These are phyloP conservation scores for Geum urbanum DNA, from an alignment of 306 rosid species.

Conservation along the genomic window DNA sequence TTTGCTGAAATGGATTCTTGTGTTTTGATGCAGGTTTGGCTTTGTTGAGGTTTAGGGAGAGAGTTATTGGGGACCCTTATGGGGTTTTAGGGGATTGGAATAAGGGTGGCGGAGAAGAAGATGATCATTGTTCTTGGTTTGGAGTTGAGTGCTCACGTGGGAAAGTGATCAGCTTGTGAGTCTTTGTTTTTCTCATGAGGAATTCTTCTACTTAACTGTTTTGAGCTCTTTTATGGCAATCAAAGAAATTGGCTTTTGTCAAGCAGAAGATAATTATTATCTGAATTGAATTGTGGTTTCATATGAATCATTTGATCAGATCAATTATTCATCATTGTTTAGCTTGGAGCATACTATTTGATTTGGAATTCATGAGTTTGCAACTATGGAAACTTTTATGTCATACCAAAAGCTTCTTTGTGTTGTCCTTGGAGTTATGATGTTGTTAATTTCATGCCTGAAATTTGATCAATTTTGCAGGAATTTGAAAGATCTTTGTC, in stretches of 20 bases:
- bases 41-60: constrained; percentile 48
- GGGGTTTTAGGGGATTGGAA: constrained; percentile 59
- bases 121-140: constrained; percentile 59
- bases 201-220: not conserved
- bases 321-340: not conserved
- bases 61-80: constrained; percentile 45
- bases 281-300: not conserved
- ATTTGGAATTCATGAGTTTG: not conserved
- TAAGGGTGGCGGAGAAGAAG: constrained; percentile 23
- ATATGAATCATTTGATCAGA: not conserved
- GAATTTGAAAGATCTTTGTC: constrained; percentile 56
- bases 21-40: constrained; percentile 56
- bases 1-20: constrained; percentile 6
- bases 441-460: constrained; percentile 2
- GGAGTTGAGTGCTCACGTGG: constrained; percentile 68
- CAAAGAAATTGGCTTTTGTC: not conserved
- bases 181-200: not conserved
- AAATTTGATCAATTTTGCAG: constrained; percentile 37
- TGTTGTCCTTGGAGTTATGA: not conserved
- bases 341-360: not conserved
- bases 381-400: too few species aligned
- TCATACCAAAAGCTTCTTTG: not conserved
- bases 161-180: constrained; percentile 68
- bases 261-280: not conserved
- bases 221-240: not conserved